Evolutionary conservation across 192 early-diverging fungal species (phyloP).

Genomic region (Irineochytrium annulatum): DNA sequence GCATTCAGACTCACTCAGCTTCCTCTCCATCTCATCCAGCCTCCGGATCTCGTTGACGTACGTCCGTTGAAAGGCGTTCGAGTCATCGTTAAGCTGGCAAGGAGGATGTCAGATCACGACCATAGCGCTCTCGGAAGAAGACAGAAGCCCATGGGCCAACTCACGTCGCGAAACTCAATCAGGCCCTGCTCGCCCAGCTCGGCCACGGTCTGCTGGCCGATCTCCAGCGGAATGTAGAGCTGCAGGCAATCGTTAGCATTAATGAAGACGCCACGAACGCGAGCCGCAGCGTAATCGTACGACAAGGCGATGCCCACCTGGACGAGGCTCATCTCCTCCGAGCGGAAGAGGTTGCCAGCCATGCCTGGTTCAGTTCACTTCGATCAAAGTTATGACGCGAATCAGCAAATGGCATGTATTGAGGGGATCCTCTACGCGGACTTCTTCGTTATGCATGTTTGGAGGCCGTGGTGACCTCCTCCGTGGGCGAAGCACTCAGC

Average conservation of each 20-base stretch:
- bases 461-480: too few relatives aligned
- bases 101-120: slow-evolving; percentile 2
- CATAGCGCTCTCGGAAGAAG: slow-evolving; percentile 13
- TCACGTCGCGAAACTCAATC: slow-evolving; percentile 92
- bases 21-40: slow-evolving; percentile 96
- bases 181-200: slow-evolving; percentile 94
- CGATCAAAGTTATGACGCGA: too few relatives aligned
- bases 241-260: slow-evolving; percentile 54
- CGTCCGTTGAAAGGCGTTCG: slow-evolving; percentile 94
- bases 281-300: background rate
- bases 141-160: too few relatives aligned
- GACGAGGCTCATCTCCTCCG: slow-evolving; percentile 92
- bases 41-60: slow-evolving; percentile 94
- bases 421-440: too few relatives aligned
- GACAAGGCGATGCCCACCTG: too few relatives aligned
- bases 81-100: slow-evolving; percentile 79
- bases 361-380: too few relatives aligned
- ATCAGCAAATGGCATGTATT: too few relatives aligned
- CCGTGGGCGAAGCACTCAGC: too few relatives aligned
- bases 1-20: slow-evolving; percentile 82
- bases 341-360: slow-evolving; percentile 74
- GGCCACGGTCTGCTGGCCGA: slow-evolving; percentile 84
- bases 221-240: slow-evolving; percentile 94
- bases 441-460: too few relatives aligned
- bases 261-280: too few relatives aligned